phyloP scores from a whole-genome alignment of 495 filamentous ascomycete genomes.

The Talaromyces borbonicus region DNA sequence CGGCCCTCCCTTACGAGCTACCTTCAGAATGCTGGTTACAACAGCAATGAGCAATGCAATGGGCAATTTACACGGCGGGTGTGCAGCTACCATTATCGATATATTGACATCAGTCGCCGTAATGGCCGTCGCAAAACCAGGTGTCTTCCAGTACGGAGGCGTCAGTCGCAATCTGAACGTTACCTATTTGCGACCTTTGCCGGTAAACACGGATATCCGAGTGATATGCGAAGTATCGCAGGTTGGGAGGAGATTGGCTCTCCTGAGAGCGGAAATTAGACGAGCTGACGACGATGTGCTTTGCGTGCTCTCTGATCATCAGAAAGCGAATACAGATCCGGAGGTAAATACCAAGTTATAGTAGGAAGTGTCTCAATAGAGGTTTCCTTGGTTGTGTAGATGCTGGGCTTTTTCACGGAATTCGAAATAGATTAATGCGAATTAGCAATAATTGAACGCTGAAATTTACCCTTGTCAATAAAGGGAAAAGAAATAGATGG shows the following conservation, averaged over 20 bases:
- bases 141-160: conserved; percentile 53
- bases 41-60: conserved; percentile 47
- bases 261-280: conserved; percentile 31
- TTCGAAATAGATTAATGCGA: too few relatives aligned
- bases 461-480: too few relatives aligned
- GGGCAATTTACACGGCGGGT: conserved; percentile 61
- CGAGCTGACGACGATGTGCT: conserved; percentile 39
- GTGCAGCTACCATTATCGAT: conserved; percentile 57
- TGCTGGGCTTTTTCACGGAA: too few relatives aligned
- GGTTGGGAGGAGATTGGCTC: conserved; percentile 47
- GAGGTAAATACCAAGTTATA: conserved; percentile 14
- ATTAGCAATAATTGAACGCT: conserved; percentile 2
- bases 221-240: conserved; percentile 55
- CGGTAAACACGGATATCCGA: conserved; percentile 36
- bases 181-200: conserved; percentile 57
- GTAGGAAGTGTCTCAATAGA: not conserved
- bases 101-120: conserved; percentile 52
- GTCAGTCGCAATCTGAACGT: conserved; percentile 57
- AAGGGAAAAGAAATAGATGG: too few relatives aligned
- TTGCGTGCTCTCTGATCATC: conserved; percentile 56
- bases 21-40: conserved; percentile 39
- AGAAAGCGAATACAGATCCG: conserved; percentile 56
- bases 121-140: conserved; percentile 43
- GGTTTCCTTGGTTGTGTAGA: too few relatives aligned
- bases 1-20: conserved; percentile 23